Evolutionary conservation across 495 filamentous ascomycete species (phyloP).

Genomic region (Oidiodendron maius): DNA sequence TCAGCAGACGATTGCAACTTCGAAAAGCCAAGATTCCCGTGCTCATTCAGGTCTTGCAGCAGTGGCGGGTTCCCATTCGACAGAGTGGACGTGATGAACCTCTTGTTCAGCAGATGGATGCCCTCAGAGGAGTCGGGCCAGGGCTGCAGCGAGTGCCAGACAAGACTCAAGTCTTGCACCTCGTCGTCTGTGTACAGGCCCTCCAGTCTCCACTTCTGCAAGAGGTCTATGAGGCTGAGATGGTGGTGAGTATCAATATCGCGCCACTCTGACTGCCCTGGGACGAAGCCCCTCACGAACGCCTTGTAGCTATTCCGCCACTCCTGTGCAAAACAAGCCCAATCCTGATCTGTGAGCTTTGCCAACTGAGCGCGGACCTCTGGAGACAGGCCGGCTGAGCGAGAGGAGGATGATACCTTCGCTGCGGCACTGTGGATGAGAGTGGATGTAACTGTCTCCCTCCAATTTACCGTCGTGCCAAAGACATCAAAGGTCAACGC

Average conservation of each 20-base stretch:
- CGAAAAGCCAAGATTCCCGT: slow-evolving; percentile 55
- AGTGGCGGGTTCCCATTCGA: slow-evolving; percentile 69
- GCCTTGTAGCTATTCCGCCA: slow-evolving; percentile 59
- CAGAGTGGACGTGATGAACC: slow-evolving; percentile 56
- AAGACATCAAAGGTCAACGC: slow-evolving; percentile 59
- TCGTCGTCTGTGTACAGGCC: slow-evolving; percentile 56
- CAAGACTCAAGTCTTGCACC: slow-evolving; percentile 45
- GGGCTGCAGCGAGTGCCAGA: slow-evolving; percentile 67
- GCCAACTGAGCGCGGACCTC: slow-evolving; percentile 40
- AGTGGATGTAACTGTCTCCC: slow-evolving; percentile 49
- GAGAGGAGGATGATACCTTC: slow-evolving; percentile 29
- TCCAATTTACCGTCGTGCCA: slow-evolving; percentile 74
- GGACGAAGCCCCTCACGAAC: slow-evolving; percentile 52
- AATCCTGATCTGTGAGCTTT: slow-evolving; percentile 48
- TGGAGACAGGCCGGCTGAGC: slow-evolving; percentile 32
- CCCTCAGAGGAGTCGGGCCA: slow-evolving; percentile 61
- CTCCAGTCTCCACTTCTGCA: slow-evolving; percentile 45
- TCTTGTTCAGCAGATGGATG: slow-evolving; percentile 45
- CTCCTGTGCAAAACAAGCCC: slow-evolving; percentile 55
- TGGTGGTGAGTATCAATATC: slow-evolving; percentile 65
- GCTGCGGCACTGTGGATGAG: slow-evolving; percentile 42
- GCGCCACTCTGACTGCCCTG: slow-evolving; percentile 39
- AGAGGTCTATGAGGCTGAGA: slow-evolving; percentile 49
- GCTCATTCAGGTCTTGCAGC: slow-evolving; percentile 53
- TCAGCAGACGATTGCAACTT: slow-evolving; percentile 58